Evolutionary conservation across 805 yeast species (phyloP).

Genomic region (Candida odintsovae): DNA sequence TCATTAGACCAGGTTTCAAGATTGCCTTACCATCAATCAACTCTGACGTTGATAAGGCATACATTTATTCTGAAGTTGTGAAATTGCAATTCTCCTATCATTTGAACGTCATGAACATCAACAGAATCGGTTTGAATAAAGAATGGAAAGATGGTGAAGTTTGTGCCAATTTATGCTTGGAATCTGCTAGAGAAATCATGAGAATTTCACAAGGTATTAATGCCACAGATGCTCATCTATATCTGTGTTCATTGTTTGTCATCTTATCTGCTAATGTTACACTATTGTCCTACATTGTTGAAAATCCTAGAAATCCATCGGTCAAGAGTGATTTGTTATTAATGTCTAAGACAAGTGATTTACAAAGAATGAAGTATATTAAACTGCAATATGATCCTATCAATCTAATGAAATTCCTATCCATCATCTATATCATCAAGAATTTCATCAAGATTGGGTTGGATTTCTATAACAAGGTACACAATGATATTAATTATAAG

Average conservation of each 20-base stretch:
- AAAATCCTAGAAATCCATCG: conserved; percentile 5
- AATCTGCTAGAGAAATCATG: conserved; percentile 8
- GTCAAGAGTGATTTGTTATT: conserved; percentile 3
- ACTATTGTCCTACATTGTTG: conserved; percentile 2
- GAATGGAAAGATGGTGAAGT: conserved; percentile 5
- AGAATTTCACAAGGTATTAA: conserved; percentile 2
- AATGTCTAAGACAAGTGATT: conserved; percentile 2
- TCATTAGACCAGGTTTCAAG: conserved; percentile 10
- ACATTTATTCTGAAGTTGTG: conserved; percentile 3
- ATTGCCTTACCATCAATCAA: conserved; percentile 1
- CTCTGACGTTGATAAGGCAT: not conserved
- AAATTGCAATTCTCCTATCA: conserved; percentile 6
- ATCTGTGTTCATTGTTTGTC: conserved; percentile 1
- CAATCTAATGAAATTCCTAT: conserved; percentile 3
- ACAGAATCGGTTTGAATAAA: conserved; percentile 7
- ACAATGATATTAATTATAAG: not conserved
- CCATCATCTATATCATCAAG: conserved; percentile 2
- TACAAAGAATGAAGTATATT: conserved; percentile 1
- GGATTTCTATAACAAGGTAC: conserved; percentile 1
- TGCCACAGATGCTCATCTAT: conserved; percentile 1
- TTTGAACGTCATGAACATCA: conserved; percentile 5
- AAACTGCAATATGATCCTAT: conserved; percentile 6
- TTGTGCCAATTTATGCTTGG: conserved; percentile 3
- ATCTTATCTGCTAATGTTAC: conserved; percentile 7
- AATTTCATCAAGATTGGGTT: conserved; percentile 6